Conservation (phyloP, 2,329 filamentous ascomycete genomes). For the Pseudogymnoascus sp. region DNA sequence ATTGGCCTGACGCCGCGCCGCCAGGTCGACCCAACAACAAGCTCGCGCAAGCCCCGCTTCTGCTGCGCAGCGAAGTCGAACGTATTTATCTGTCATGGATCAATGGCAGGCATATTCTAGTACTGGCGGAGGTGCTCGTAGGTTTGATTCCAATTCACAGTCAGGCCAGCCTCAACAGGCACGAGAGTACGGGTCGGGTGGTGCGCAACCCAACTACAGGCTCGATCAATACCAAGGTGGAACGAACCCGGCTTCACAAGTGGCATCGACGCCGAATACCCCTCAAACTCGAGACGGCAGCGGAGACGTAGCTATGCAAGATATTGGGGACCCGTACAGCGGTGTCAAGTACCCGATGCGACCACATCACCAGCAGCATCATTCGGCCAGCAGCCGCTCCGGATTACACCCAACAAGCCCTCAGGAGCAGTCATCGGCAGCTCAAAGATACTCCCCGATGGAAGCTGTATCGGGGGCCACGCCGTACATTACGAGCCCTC, state of each 20-base stretch:
- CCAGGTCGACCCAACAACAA: slow-evolving; percentile 7
- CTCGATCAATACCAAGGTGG: slow-evolving; percentile 54
- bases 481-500: slow-evolving; percentile 62
- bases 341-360: slow-evolving; percentile 79
- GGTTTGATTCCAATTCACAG: slow-evolving; percentile 49
- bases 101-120: slow-evolving; percentile 64
- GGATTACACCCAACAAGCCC: slow-evolving; percentile 63
- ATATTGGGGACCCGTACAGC: slow-evolving; percentile 73
- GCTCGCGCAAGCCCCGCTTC: slow-evolving; percentile 8
- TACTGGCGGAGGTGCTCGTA: slow-evolving; percentile 51
- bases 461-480: slow-evolving; percentile 74
- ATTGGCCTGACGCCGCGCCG: slow-evolving; percentile 14
- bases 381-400: slow-evolving; percentile 39
- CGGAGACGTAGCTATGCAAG: slow-evolving; percentile 78
- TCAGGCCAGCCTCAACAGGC: slow-evolving; percentile 35
- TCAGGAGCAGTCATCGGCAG: slow-evolving; percentile 70
- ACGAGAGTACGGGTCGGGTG: slow-evolving; percentile 24
- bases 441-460: slow-evolving; percentile 94
- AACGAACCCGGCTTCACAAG: slow-evolving; percentile 31
- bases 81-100: slow-evolving; percentile 38
- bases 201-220: slow-evolving; percentile 44
- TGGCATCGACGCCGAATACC: slow-evolving; percentile 48
- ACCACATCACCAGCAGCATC: slow-evolving; percentile 67
- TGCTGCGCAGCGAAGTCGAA: slow-evolving; percentile 8
- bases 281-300: slow-evolving; percentile 61